Conservation (phyloP, 768 basidiomycete genomes). For the Podaxis sp. region DNA sequence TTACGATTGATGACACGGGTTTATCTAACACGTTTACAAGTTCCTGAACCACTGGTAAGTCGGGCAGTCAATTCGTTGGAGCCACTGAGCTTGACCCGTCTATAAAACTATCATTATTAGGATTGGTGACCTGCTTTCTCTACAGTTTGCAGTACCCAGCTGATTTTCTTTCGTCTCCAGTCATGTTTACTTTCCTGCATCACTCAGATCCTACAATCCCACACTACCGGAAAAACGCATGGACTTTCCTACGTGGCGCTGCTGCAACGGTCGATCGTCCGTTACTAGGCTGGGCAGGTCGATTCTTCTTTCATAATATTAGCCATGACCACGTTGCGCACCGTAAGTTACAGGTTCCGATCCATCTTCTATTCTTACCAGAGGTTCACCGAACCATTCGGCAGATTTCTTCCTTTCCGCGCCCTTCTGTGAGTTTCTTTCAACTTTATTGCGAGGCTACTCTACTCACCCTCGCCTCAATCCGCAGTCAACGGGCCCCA, state of each 20-base stretch:
- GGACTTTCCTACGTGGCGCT: constrained; percentile 55
- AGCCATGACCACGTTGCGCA: constrained; percentile 42
- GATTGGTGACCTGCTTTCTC: neutral
- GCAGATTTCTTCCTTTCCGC: constrained; percentile 46
- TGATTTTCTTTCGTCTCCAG: constrained; percentile 21
- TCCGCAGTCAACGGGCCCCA: constrained; percentile 53
- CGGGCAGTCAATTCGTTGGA: neutral
- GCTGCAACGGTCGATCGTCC: constrained; percentile 53
- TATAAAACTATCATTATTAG: neutral
- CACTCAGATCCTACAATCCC: constrained; percentile 56
- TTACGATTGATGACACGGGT: too few species aligned
- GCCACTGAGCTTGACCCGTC: neutral
- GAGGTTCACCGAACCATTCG: neutral
- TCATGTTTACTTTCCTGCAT: constrained; percentile 55
- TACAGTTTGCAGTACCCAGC: neutral
- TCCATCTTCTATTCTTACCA: neutral
- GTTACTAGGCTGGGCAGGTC: constrained; percentile 51
- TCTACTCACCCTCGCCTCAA: neutral
- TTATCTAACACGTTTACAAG: constrained; percentile 21
- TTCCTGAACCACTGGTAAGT: constrained; percentile 44
- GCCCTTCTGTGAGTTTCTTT: constrained; percentile 40
- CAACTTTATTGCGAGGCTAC: neutral
- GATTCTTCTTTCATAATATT: constrained; percentile 56
- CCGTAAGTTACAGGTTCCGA: constrained; percentile 24
- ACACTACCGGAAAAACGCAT: constrained; percentile 49